Base-by-base conservation (phyloP, 2,329 filamentous ascomycete species). In the Penicillium brasilianum region DNA sequence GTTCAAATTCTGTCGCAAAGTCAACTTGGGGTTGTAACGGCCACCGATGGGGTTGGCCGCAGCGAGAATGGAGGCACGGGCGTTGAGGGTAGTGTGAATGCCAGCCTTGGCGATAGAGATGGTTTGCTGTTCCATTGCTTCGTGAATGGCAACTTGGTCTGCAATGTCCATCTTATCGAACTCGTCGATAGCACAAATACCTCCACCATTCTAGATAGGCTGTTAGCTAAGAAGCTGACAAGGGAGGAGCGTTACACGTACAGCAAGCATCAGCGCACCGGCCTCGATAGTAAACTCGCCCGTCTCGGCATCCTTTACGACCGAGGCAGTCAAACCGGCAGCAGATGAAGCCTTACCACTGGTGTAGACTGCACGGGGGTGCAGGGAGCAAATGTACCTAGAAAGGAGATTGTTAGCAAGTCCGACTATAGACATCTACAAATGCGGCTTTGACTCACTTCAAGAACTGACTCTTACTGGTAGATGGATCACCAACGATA, bases 111-210 rank as follows among this genome's bases (percentile, higher is more conserved):
- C 94, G 72, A 99, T 99, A 9, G 93, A 97, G 67, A 99, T 99
- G 5, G 95, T 99, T 80, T 99, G 95, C 82, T 99, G 95, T 86
- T 99, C 95, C 95, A 99, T 99, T 61, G 95, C 95, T 87, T 99
- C 95, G 85, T 99, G 95, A 72, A 99, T 99, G 67, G 95, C 95
- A 58, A 99, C 95, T 80, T 99, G 95, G 76, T 99, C 95, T 55
- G 83, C 88, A 64, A 99, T 91, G 72, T 99, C 95, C 95, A 99
- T 99, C 82, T 99, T 99, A 86, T 99, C 95, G 71, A 99, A 99
- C 76, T 99, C 95, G 74, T 99, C 95, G 75, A 99, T 99, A 61
- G 93, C 93, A 78, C 95, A 99, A 71, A 98, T 96, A 57, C 95
- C 95, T 68, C 97, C 97, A 72, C 98, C 87, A 43, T 79, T 79